These are phyloP conservation scores for Cryptococcus sp. DNA, from an alignment of 1,284 basidiomycete species.

Conservation along the genomic window DNA sequence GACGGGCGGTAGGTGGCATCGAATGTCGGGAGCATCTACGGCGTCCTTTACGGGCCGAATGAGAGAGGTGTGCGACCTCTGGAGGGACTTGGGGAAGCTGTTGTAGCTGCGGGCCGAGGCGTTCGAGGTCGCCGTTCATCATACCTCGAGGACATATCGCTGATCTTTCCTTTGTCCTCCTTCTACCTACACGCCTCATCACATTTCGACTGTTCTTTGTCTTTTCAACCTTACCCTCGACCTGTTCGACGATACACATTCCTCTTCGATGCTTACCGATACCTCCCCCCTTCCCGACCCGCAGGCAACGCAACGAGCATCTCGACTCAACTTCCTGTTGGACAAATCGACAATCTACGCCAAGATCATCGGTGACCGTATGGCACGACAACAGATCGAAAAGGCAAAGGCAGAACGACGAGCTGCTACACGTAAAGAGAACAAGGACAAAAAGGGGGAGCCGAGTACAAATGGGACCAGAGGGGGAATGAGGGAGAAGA, in stretches of 20 bases:
- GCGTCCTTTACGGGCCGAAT: background rate
- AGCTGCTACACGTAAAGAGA: constrained; percentile 37
- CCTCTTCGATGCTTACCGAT: background rate
- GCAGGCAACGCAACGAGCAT: constrained; percentile 32
- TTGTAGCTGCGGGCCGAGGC: too few species aligned
- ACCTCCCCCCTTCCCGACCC: constrained; percentile 3
- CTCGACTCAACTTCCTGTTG: constrained; percentile 35
- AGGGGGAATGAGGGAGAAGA: constrained; percentile 15
- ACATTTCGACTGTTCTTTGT: background rate
- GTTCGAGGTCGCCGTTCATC: too few species aligned
- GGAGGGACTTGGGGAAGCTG: too few species aligned
- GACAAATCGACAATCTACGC: constrained; percentile 48
- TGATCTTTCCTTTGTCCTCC: constrained; percentile 15
- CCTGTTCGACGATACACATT: constrained; percentile 1
- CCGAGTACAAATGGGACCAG: background rate
- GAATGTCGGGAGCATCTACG: background rate
- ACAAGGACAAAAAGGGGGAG: constrained; percentile 39
- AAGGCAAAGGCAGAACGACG: constrained; percentile 37
- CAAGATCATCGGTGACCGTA: constrained; percentile 46
- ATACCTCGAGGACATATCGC: background rate
- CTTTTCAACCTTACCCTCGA: constrained; percentile 6
- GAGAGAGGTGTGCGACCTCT: too few species aligned
- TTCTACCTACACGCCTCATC: background rate
- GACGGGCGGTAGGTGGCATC: background rate
- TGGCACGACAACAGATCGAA: constrained; percentile 46